Evolutionary conservation across 2,329 filamentous ascomycete species (phyloP).

Genomic region (Penicillium sp.): DNA sequence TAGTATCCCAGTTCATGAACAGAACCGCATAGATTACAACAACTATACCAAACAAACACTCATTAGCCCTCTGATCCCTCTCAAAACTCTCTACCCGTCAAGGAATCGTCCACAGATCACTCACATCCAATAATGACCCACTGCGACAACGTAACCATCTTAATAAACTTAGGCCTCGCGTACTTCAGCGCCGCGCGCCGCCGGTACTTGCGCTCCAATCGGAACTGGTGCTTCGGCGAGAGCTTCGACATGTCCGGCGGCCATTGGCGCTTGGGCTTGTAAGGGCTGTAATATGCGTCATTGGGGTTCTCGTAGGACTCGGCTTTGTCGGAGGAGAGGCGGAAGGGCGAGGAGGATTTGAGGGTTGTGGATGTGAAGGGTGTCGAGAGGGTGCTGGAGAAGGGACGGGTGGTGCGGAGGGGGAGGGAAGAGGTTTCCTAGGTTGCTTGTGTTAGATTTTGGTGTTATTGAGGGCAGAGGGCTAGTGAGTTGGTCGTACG

Average conservation of each 20-base stretch:
- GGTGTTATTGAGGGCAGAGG: neutral
- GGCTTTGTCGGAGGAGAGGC: conserved; percentile 27
- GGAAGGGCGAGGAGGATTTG: conserved; percentile 23
- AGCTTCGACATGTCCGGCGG: conserved; percentile 65
- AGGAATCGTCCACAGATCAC: conserved; percentile 21
- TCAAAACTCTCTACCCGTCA: neutral
- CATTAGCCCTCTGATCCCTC: conserved; percentile 12
- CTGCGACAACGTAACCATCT: conserved; percentile 59
- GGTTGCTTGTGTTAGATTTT: neutral
- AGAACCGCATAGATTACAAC: conserved; percentile 47
- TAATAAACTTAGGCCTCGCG: conserved; percentile 60
- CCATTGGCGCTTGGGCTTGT: conserved; percentile 63
- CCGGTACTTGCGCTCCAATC: conserved; percentile 67
- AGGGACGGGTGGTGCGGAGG: conserved; percentile 9
- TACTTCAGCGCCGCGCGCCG: conserved; percentile 63
- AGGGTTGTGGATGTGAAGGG: conserved; percentile 18
- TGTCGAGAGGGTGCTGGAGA: conserved; percentile 16
- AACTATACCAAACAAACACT: conserved; percentile 31
- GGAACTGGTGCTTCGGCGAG: conserved; percentile 66
- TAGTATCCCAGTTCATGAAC: conserved; percentile 49
- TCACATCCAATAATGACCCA: conserved; percentile 56
- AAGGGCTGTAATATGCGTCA: conserved; percentile 56
- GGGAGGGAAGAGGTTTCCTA: neutral
- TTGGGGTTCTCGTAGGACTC: conserved; percentile 14
- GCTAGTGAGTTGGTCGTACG: conserved; percentile 12